Evolutionary conservation across 108 stramenopile genomes (phyloP).

Genomic region (Fistulifera pelliculosa): DNA sequence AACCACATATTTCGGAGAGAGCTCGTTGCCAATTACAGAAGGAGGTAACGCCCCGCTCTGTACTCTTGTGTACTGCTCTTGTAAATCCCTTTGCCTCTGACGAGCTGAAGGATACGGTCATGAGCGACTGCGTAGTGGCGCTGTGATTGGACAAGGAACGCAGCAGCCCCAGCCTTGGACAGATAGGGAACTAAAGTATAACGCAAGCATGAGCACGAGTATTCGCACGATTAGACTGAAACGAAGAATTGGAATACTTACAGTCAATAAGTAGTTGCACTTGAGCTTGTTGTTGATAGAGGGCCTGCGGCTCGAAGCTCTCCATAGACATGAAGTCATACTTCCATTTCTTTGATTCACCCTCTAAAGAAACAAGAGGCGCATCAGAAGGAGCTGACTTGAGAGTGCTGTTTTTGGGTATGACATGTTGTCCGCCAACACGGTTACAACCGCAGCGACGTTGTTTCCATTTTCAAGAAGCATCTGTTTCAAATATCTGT

Average conservation of each 20-base stretch:
- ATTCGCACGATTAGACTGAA: too few species aligned
- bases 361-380: background rate
- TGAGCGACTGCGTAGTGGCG: constrained; percentile 24
- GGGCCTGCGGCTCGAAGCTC: constrained; percentile 17
- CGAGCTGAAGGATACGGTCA: constrained; percentile 8
- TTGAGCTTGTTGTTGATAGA: constrained; percentile 14
- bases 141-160: background rate
- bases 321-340: constrained; percentile 25
- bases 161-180: background rate
- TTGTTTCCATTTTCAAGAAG: constrained; percentile 14
- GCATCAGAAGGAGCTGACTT: background rate
- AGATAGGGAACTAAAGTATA: too few species aligned
- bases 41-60: too few species aligned
- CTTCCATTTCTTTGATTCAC: constrained; percentile 8
- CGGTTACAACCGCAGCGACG: constrained; percentile 16
- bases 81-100: constrained; percentile 8
- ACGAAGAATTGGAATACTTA: constrained; percentile 8
- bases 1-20: too few species aligned
- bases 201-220: too few species aligned
- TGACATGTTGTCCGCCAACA: constrained; percentile 14
- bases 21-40: too few species aligned
- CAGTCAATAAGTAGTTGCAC: constrained; percentile 4
- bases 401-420: constrained; percentile 11
- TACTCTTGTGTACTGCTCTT: background rate
- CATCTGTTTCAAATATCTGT: constrained; percentile 8